Percentiles rank a stretch among this genome's conserved stretches.
phyloP scores from a whole-genome alignment of 2,329 filamentous ascomycete genomes.

The Aspergillus sp. region DNA sequence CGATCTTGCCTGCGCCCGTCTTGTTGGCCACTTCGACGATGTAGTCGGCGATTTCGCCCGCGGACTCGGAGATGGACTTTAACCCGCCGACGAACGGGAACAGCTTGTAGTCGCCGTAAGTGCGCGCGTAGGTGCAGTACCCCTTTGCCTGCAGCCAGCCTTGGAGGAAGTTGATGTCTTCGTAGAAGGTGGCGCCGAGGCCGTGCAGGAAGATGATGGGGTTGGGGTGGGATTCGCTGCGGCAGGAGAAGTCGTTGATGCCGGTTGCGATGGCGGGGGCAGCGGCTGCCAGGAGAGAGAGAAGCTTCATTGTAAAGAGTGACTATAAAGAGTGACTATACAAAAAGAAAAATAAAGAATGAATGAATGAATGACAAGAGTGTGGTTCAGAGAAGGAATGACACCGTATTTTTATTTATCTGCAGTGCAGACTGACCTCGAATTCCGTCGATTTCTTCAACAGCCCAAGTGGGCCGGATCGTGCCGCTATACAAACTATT shows the following conservation, averaged over 20 bases:
- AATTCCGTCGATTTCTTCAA: no score
- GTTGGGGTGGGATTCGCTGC: constrained; percentile 20
- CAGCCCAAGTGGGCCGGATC: no score
- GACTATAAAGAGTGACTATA: no score
- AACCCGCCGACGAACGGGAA: constrained; percentile 38
- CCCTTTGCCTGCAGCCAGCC: constrained; percentile 31
- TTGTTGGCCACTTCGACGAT: constrained; percentile 30
- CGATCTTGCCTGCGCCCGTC: constrained; percentile 34
- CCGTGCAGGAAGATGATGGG: constrained; percentile 34
- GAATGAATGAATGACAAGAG: no score
- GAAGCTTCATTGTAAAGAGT: background rate
- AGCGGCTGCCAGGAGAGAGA: constrained; percentile 10
- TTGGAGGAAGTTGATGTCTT: constrained; percentile 33
- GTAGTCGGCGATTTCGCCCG: constrained; percentile 36
- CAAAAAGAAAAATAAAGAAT: no score
- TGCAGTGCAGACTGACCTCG: no score
- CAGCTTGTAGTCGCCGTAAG: constrained; percentile 36
- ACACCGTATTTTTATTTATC: no score
- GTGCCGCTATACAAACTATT: no score
- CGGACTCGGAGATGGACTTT: constrained; percentile 33
- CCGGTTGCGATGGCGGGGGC: constrained; percentile 10
- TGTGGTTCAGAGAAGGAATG: no score
- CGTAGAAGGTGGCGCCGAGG: constrained; percentile 33
- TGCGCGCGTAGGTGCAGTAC: constrained; percentile 40
- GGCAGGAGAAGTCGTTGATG: constrained; percentile 33